Evolutionary conservation across 257 asterid species (phyloP).

Genomic region (Rubia yunnanensis): DNA sequence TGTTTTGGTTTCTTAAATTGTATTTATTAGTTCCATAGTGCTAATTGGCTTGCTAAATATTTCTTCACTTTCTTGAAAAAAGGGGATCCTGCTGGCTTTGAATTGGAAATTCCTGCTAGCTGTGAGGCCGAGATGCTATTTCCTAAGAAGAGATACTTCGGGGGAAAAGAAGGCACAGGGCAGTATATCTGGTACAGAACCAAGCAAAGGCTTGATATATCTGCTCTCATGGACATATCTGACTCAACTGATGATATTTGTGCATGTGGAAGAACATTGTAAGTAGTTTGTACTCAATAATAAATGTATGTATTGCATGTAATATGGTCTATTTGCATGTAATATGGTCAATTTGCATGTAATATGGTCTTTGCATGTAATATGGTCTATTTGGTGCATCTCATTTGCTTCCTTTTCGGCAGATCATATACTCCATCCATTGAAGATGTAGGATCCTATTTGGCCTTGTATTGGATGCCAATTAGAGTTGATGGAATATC

Average conservation of each 20-base stretch:
- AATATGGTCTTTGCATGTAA: no score
- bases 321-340: no score
- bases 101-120: slow-evolving; percentile 66
- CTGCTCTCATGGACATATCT: slow-evolving; percentile 51
- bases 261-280: slow-evolving; percentile 48
- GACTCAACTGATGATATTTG: slow-evolving; percentile 38
- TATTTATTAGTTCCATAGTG: neutral
- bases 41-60: neutral
- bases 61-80: slow-evolving; percentile 17
- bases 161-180: slow-evolving; percentile 86
- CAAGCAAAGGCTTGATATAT: slow-evolving; percentile 47
- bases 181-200: slow-evolving; percentile 79
- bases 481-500: slow-evolving; percentile 62
- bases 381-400: neutral
- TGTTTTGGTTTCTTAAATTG: neutral
- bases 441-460: slow-evolving; percentile 75
- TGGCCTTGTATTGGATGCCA: slow-evolving; percentile 82
- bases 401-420: slow-evolving; percentile 23
- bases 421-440: slow-evolving; percentile 69
- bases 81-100: slow-evolving; percentile 81
- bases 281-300: slow-evolving; percentile 23
- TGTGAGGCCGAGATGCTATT: slow-evolving; percentile 75
- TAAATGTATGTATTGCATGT: neutral
- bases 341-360: no score
- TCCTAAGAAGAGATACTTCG: slow-evolving; percentile 64